These are phyloP conservation scores for Cytospora leucostoma DNA, from an alignment of 2,329 filamentous ascomycete species.

Conservation along the genomic window DNA sequence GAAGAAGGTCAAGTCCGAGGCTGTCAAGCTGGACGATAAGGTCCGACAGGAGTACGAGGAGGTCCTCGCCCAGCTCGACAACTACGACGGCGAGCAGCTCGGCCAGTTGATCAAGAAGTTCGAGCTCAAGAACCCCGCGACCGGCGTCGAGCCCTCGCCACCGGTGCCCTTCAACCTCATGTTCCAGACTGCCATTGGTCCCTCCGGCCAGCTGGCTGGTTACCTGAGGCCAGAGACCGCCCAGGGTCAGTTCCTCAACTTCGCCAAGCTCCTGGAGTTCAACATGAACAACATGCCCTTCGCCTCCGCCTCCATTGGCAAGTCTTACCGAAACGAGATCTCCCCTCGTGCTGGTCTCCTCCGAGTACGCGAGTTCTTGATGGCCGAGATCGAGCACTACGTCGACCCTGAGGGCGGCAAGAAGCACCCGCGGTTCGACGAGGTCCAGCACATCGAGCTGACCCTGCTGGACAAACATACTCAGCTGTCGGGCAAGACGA, in stretches of 20 bases:
- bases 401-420: conserved; percentile 94
- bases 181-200: conserved; percentile 95
- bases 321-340: conserved; percentile 98
- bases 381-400: conserved; percentile 99
- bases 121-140: conserved; percentile 85
- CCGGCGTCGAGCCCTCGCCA: conserved; percentile 72
- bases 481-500: conserved; percentile 83
- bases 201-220: conserved; percentile 81
- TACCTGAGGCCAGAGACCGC: conserved; percentile 94
- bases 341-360: conserved; percentile 89
- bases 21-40: conserved; percentile 82
- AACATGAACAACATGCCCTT: conserved; percentile 96
- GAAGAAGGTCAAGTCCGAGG: conserved; percentile 72
- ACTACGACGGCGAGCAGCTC: conserved; percentile 85
- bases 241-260: conserved; percentile 97
- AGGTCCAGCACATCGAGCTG: conserved; percentile 82
- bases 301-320: conserved; percentile 94
- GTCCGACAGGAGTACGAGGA: conserved; percentile 89
- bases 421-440: conserved; percentile 85
- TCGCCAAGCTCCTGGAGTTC: conserved; percentile 93
- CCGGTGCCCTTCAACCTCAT: conserved; percentile 97
- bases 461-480: conserved; percentile 81
- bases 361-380: conserved; percentile 93
- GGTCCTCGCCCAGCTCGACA: conserved; percentile 89
- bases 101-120: conserved; percentile 88